Conservation (phyloP, 352 stramenopile genomes). For the Globisporangium sylvaticum region DNA sequence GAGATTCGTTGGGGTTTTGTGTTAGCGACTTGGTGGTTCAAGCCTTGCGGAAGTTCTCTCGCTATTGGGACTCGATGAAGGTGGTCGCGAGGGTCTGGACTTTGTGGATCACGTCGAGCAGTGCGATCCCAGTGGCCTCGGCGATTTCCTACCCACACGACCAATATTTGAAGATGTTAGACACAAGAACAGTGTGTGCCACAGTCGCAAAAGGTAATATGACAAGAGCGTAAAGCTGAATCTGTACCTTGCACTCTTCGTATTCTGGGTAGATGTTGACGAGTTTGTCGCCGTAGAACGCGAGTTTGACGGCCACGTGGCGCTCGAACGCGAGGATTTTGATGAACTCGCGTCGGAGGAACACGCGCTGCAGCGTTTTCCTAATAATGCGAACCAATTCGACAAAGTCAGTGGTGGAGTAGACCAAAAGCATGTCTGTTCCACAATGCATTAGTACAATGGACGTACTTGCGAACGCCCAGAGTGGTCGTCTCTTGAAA, state of each 20-base stretch:
- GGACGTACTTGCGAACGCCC: constrained; percentile 81
- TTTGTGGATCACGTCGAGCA: constrained; percentile 54
- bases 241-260: constrained; percentile 71
- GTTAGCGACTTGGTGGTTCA: not conserved
- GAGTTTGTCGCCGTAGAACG: constrained; percentile 36
- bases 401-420: too few relatives aligned
- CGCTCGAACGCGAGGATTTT: constrained; percentile 38
- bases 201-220: too few relatives aligned
- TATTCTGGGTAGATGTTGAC: constrained; percentile 82
- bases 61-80: constrained; percentile 11
- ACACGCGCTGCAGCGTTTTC: constrained; percentile 52
- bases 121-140: constrained; percentile 28
- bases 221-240: not conserved
- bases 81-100: constrained; percentile 39
- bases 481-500: constrained; percentile 89
- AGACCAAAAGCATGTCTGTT: too few relatives aligned
- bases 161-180: not conserved
- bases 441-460: too few relatives aligned
- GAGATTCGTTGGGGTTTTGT: too few relatives aligned
- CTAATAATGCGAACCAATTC: too few relatives aligned
- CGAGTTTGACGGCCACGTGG: constrained; percentile 58
- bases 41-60: not conserved
- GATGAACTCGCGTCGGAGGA: constrained; percentile 51
- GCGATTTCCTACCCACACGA: constrained; percentile 31
- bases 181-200: too few relatives aligned